A percentile compares a stretch with the other conserved stretches of the same genome.
phyloP scores from a whole-genome alignment of 345 rosid species.

The Trapa incisa region DNA sequence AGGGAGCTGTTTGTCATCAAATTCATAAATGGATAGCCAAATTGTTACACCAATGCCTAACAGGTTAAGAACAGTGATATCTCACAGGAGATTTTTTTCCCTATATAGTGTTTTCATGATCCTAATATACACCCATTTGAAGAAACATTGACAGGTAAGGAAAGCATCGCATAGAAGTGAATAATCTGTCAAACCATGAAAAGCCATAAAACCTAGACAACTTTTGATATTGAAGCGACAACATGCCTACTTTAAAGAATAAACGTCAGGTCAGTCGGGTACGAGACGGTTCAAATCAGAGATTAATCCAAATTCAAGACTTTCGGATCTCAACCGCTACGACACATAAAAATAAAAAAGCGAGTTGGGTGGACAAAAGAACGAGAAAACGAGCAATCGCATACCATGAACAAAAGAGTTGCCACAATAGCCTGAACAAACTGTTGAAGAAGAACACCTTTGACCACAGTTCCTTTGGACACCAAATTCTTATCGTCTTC shows the following conservation, averaged over 20 bases:
- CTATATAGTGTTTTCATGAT: not conserved
- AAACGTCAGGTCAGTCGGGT: not conserved
- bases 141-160: not conserved
- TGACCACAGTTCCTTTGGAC: constrained; percentile 52
- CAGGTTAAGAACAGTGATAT: not conserved
- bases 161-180: not conserved
- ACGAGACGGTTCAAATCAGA: not conserved
- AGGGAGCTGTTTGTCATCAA: no score
- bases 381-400: not conserved
- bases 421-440: constrained; percentile 67
- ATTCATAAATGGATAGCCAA: not conserved
- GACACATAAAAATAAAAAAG: not conserved
- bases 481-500: constrained; percentile 77
- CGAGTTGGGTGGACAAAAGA: not conserved
- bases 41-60: not conserved
- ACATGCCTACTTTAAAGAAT: not conserved
- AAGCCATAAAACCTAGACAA: not conserved
- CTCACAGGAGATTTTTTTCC: not conserved
- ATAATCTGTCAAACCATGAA: not conserved
- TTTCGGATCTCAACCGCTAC: not conserved
- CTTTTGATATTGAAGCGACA: not conserved
- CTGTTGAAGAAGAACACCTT: constrained; percentile 82
- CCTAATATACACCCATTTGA: not conserved
- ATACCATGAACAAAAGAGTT: constrained; percentile 55
- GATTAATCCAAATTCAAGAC: not conserved